These are phyloP conservation scores for Truncatella angustata DNA, from an alignment of 2,329 filamentous ascomycete species.

Conservation along the genomic window DNA sequence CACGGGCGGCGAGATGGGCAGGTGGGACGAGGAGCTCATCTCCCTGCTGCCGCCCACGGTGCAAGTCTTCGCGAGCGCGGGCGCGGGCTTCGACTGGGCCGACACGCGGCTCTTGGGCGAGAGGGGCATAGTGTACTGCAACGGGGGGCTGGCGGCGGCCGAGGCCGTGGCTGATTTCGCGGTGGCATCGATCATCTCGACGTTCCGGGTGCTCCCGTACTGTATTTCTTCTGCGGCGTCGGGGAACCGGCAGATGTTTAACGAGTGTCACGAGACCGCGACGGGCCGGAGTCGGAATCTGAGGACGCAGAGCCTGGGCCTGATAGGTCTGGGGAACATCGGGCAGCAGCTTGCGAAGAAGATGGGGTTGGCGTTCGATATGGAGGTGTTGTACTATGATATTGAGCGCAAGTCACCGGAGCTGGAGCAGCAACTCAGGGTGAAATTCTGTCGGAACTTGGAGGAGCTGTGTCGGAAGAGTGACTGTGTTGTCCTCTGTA, in stretches of 20 bases:
- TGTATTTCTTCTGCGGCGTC: slow-evolving; percentile 54
- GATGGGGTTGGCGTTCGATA: slow-evolving; percentile 55
- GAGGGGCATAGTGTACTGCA: slow-evolving; percentile 69
- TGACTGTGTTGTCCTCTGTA: slow-evolving; percentile 63
- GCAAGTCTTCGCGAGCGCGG: slow-evolving; percentile 57
- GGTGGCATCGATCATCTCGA: slow-evolving; percentile 65
- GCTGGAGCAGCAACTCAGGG: slow-evolving; percentile 40
- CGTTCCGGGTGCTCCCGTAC: slow-evolving; percentile 68
- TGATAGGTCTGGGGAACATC: slow-evolving; percentile 69
- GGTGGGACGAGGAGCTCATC: slow-evolving; percentile 60
- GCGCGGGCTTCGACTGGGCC: slow-evolving; percentile 63
- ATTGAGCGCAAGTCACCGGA: slow-evolving; percentile 44
- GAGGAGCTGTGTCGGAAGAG: slow-evolving; percentile 47
- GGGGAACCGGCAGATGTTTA: slow-evolving; percentile 39
- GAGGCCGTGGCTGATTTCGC: slow-evolving; percentile 73
- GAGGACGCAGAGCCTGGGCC: slow-evolving; percentile 57
- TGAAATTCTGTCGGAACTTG: slow-evolving; percentile 50
- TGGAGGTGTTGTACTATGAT: slow-evolving; percentile 66
- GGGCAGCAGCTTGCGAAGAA: slow-evolving; percentile 63
- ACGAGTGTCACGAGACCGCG: slow-evolving; percentile 57
- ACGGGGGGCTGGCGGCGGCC: slow-evolving; percentile 66
- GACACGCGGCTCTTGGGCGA: slow-evolving; percentile 59
- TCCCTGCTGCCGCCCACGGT: slow-evolving; percentile 49
- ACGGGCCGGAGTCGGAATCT: slow-evolving; percentile 63
- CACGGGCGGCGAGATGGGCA: slow-evolving; percentile 63